A percentile compares a stretch with the other conserved stretches of the same genome.
phyloP scores from a whole-genome alignment of 495 filamentous ascomycete species.

The Neurospora sp. region DNA sequence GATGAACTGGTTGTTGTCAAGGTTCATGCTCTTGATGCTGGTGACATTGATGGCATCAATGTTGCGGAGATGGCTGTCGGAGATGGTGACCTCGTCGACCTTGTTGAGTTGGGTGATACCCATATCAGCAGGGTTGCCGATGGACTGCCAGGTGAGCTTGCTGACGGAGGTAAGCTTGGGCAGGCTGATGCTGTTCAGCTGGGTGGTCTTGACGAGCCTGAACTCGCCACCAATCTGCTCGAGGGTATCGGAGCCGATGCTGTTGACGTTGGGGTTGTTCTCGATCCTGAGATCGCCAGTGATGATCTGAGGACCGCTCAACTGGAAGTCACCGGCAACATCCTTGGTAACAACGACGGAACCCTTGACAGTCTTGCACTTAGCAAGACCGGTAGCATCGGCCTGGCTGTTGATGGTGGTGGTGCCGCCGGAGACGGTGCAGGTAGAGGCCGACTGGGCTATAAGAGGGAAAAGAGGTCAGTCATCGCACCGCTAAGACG shows the following conservation, averaged over 20 bases:
- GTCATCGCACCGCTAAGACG: constrained; percentile 2
- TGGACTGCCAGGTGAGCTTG: constrained; percentile 59
- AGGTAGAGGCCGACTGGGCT: constrained; percentile 37
- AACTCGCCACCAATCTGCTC: constrained; percentile 50
- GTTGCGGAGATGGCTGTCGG: constrained; percentile 67
- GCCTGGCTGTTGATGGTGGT: constrained; percentile 54
- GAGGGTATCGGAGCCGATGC: constrained; percentile 40
- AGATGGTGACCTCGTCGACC: constrained; percentile 57
- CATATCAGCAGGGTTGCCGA: constrained; percentile 37
- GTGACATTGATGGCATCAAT: constrained; percentile 71
- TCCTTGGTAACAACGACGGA: constrained; percentile 52
- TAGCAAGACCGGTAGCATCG: constrained; percentile 58
- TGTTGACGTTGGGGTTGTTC: constrained; percentile 39
- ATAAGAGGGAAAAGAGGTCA: constrained; percentile 15
- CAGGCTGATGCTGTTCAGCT: constrained; percentile 54
- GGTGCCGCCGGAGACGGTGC: constrained; percentile 20
- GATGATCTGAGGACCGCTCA: constrained; percentile 52
- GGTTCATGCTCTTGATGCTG: constrained; percentile 49
- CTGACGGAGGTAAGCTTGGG: constrained; percentile 51
- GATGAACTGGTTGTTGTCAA: constrained; percentile 73
- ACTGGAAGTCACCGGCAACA: constrained; percentile 39
- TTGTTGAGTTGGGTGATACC: constrained; percentile 53
- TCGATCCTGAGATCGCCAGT: constrained; percentile 53
- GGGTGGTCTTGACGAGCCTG: constrained; percentile 51
- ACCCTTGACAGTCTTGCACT: constrained; percentile 62